phyloP scores from a whole-genome alignment of 768 basidiomycete species.

The Agaricus blazei region DNA sequence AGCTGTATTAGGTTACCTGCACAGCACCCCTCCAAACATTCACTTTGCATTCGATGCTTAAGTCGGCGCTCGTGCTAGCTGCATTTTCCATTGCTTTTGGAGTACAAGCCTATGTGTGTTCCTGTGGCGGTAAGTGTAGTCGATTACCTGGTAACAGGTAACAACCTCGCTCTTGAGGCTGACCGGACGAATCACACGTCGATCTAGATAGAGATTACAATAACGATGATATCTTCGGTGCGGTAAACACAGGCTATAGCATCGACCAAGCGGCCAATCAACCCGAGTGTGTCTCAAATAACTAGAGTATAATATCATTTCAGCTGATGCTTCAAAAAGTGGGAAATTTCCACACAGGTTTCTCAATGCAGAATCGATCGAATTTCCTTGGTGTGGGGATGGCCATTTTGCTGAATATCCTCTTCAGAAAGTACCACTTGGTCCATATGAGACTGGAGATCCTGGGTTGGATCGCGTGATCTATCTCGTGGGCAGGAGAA shows the following conservation, averaged over 20 bases:
- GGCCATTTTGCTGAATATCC: constrained; percentile 5
- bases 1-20: no score
- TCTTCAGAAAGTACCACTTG: background rate
- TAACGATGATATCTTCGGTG: background rate
- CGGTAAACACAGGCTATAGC: background rate
- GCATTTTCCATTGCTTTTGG: no score
- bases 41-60: no score
- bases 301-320: background rate
- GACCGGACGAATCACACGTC: background rate
- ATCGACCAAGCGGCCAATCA: constrained; percentile 5
- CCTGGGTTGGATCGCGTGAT: constrained; percentile 1
- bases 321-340: background rate
- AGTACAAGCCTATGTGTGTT: no score
- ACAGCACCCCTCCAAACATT: no score
- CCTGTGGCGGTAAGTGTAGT: no score
- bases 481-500: background rate
- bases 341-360: constrained; percentile 1
- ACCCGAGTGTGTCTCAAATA: background rate
- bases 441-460: background rate
- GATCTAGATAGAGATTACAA: constrained; percentile 2
- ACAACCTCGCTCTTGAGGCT: no score
- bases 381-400: constrained; percentile 1
- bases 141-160: no score
- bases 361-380: background rate
- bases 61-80: no score